Evolutionary conservation across 257 asterid genomes (phyloP).

Genomic region (Ilex asprella): DNA sequence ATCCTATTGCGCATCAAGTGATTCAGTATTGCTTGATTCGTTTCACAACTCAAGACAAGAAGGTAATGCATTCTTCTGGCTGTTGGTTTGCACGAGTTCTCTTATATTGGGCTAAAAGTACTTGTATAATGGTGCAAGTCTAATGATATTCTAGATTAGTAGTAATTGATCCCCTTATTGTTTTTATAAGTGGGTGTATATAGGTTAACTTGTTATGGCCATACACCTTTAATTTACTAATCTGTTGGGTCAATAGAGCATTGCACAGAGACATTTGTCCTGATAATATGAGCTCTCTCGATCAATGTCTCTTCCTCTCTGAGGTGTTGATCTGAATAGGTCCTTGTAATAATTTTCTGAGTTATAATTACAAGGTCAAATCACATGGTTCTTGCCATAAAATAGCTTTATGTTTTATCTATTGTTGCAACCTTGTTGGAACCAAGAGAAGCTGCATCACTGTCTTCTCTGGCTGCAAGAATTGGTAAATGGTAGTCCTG

Average conservation of each 20-base stretch:
- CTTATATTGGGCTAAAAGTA: neutral
- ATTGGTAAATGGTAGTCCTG: too few relatives aligned
- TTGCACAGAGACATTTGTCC: neutral
- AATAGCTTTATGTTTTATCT: too few relatives aligned
- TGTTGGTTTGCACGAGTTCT: slow-evolving; percentile 4
- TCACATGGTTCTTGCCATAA: too few relatives aligned
- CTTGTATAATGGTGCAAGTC: neutral
- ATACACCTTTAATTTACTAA: neutral
- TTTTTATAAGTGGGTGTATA: too few relatives aligned
- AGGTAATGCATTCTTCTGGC: slow-evolving; percentile 30
- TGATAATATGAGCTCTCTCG: neutral
- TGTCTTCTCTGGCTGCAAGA: too few relatives aligned
- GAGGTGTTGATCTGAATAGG: too few relatives aligned
- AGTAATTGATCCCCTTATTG: neutral
- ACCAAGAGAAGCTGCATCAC: too few relatives aligned
- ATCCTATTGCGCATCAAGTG: slow-evolving; percentile 64
- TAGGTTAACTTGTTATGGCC: neutral
- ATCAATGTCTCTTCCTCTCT: too few relatives aligned
- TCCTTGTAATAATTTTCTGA: too few relatives aligned
- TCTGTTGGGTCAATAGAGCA: neutral
- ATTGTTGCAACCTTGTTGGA: too few relatives aligned
- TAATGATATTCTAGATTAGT: neutral
- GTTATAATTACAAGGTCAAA: too few relatives aligned
- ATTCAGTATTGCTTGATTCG: slow-evolving; percentile 38
- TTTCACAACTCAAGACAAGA: slow-evolving; percentile 47